Evolutionary conservation across 495 filamentous ascomycete species (phyloP), one percentile per base, ranked within the genome.

Genomic region (Elaphomyces granulatus): DNA sequence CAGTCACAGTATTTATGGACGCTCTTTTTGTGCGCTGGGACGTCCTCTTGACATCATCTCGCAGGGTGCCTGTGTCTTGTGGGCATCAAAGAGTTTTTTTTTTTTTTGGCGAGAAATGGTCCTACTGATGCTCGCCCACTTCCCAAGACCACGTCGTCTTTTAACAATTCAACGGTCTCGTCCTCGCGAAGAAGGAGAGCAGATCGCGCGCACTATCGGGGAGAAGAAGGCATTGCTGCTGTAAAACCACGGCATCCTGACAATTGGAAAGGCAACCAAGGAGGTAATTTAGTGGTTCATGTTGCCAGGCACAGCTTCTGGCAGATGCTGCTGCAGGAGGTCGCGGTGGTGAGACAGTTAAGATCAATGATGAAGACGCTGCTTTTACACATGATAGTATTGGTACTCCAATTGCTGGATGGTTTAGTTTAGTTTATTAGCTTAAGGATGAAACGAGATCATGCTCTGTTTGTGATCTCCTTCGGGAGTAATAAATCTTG

Each of bases 291-390:
- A 77, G 51, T 87, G 80, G 81, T 87, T 86, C 53, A 58, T 81
- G 75, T 54, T 86, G 81, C 50, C 71, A 85, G 49, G 69, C 71
- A n/a, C 81, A 87, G 55, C 54, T 87, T 21, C 46, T 85, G 42
- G 82, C 81, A 3, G 82, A 87, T 54, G 82, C 82, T 0, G 81
- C 81, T 3, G 80, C 80, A n/a, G 64, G 54, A 0, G 80, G 78
- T 4, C 60, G 74, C 1, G 82, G 81, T 2, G 68, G 67, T 1
- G 54, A 65, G 48, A 81, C 78, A 2, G 54, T 81, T 31, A 80
- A 78, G 56, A 78, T 87, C 45, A 59, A 65, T 14, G 75, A 81
- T 0, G 70, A 74, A 17, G 77, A 85, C 53, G 81, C 81, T 8
- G 63, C 51, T 15, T 80, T 67, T 38, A 86, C 80, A 2, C 76